Percentiles rank a stretch among this genome's conserved stretches.
phyloP scores from a whole-genome alignment of 2,329 filamentous ascomycete species.

The Fusarium austroafricanum region DNA sequence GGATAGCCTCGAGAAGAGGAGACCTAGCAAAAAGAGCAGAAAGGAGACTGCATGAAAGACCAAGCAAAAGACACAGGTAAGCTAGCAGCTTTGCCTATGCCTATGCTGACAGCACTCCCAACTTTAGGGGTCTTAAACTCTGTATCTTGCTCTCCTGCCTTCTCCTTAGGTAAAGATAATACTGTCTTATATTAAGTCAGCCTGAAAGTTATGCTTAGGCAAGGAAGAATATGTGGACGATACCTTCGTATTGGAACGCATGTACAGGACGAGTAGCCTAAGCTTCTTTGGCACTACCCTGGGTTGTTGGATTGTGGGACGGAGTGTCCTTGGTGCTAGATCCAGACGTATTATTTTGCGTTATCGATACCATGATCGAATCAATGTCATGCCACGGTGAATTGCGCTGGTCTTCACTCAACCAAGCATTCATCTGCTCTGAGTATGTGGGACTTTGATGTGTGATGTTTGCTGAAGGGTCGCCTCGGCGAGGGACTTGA shows the following conservation, averaged over 20 bases:
- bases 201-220: accelerated
- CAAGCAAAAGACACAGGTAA: no score
- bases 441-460: neutral
- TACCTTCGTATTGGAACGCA: neutral
- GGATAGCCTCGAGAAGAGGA: no score
- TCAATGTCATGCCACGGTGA: slow-evolving; percentile 12
- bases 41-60: no score
- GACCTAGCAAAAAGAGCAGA: no score
- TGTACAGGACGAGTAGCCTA: neutral
- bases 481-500: neutral
- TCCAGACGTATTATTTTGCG: neutral
- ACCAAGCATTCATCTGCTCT: neutral
- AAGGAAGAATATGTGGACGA: no score
- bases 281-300: slow-evolving; percentile 1
- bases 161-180: accelerated
- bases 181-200: neutral
- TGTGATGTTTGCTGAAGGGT: neutral
- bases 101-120: no score
- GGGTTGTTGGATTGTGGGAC: neutral
- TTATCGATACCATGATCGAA: neutral
- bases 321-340: accelerated
- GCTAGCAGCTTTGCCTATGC: no score
- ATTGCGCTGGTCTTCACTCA: slow-evolving; percentile 1
- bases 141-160: no score
- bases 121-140: no score